phyloP scores from a whole-genome alignment of 495 filamentous ascomycete species.

The Cercophora samala region DNA sequence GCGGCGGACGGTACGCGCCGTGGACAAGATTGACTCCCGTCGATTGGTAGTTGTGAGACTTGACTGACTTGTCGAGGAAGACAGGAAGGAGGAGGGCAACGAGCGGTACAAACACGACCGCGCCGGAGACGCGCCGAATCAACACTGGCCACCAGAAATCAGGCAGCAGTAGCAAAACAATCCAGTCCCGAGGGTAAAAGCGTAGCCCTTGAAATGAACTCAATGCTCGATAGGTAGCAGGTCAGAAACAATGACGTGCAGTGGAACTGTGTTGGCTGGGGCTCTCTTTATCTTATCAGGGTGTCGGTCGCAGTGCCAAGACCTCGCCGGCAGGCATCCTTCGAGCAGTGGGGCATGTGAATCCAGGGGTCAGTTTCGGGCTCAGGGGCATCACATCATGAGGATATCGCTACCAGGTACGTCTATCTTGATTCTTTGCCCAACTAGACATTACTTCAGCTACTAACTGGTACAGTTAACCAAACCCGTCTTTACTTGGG shows the following conservation, averaged over 20 bases:
- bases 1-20: too few relatives aligned
- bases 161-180: neutral
- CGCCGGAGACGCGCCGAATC: neutral
- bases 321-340: neutral
- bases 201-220: neutral
- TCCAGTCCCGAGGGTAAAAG: neutral
- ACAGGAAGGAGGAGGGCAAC: conserved; percentile 5
- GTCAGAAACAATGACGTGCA: conserved; percentile 15
- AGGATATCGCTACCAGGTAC: neutral
- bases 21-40: conserved; percentile 33
- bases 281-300: conserved; percentile 26
- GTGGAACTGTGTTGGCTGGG: conserved; percentile 4
- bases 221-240: neutral
- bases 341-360: neutral
- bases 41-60: conserved; percentile 4
- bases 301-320: neutral
- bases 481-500: conserved; percentile 27
- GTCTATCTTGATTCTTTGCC: neutral
- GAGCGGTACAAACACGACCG: neutral
- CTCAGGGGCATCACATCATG: neutral
- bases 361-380: neutral
- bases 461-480: conserved; percentile 8
- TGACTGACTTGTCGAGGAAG: neutral
- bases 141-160: neutral
- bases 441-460: neutral